A percentile compares a stretch with the other conserved stretches of the same genome.
Evolutionary conservation across 139 green algal species (phyloP).

Genomic region (Pseudopediastrum boryanum): DNA sequence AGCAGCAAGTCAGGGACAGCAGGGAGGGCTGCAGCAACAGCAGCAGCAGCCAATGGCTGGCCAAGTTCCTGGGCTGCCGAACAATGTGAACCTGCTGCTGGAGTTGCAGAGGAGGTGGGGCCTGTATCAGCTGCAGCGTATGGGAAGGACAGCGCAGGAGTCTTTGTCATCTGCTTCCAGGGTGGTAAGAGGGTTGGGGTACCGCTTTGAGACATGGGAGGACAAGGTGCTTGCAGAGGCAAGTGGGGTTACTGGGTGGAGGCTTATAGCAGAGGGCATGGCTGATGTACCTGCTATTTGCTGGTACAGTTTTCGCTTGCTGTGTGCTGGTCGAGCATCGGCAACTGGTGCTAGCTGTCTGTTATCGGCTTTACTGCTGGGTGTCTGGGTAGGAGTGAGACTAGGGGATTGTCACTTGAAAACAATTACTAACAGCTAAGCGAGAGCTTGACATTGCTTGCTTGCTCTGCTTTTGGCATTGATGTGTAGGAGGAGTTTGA

Average conservation of each 20-base stretch:
- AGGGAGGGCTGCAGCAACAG: not conserved
- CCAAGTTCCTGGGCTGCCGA: not conserved
- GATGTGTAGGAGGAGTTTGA: no score
- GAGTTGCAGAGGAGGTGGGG: conserved; percentile 15
- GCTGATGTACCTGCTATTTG: not conserved
- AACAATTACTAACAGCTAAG: no score
- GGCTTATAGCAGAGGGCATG: not conserved
- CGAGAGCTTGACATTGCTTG: no score
- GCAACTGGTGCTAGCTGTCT: no score
- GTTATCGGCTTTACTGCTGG: no score
- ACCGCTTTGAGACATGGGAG: not conserved
- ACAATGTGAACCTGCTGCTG: not conserved
- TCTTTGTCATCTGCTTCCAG: not conserved
- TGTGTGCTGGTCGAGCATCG: no score
- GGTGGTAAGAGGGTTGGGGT: conserved; percentile 3
- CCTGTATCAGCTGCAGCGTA: conserved; percentile 12
- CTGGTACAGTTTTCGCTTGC: not conserved
- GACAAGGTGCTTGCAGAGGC: not conserved
- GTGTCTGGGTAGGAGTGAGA: no score
- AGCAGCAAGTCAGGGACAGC: conserved; percentile 6
- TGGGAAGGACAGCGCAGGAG: conserved; percentile 2
- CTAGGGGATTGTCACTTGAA: no score
- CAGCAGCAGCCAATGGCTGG: conserved; percentile 1
- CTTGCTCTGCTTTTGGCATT: no score
- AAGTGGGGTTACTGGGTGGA: not conserved